Evolutionary conservation across 2,329 filamentous ascomycete species (phyloP), one percentile per base, ranked within the genome.

Genomic region (Colletotrichum incanum): DNA sequence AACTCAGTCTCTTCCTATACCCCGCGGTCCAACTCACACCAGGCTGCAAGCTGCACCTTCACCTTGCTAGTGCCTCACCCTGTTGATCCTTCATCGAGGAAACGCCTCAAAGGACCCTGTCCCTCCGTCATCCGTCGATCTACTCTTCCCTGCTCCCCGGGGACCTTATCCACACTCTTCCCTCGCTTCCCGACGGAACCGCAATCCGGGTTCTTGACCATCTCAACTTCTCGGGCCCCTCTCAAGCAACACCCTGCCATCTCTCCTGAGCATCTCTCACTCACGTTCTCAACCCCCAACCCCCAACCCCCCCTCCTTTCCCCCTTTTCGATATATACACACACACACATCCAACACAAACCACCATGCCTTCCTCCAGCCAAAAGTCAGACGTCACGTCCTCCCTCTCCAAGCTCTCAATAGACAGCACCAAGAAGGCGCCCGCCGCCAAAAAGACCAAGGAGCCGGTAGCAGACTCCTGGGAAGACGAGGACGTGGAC

Each of bases 401-500:
- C 14, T 78, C 79, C 6, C 71, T 83, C 54, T 78, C 80, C 49
- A 78, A 77, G 20, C 77, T 84, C 39, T 78, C 76, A 26, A 72
- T 84, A 45, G 75, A 78, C 50, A 73, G 72, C 23, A 63, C 72
- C 39, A 75, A 76, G 3, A 73, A 76, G 47, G 20, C 18, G 8
- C 50, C 41, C 23, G 34, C 73, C 23, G 16, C 63, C 47, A 71
- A 67, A 63, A 73, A 74, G 52, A 66, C 55, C 45, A 79, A 80
- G 64, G 76, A 79, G 65, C 74, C 75, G 37, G 78, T 86, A 0
- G 79, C 77, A 7, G 85, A 86, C 55, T 86, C 85, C 1, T 87
- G 85, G 85, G 85, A 87, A 37, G 85, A 96, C 77, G 93, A 93
- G 52, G 73, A 73, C 14, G 31, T 67, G 7, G 62, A 67, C 64